A percentile compares a stretch with the other conserved stretches of the same genome.
phyloP scores from a whole-genome alignment of 768 basidiomycete species.

The Suillus alpinus region DNA sequence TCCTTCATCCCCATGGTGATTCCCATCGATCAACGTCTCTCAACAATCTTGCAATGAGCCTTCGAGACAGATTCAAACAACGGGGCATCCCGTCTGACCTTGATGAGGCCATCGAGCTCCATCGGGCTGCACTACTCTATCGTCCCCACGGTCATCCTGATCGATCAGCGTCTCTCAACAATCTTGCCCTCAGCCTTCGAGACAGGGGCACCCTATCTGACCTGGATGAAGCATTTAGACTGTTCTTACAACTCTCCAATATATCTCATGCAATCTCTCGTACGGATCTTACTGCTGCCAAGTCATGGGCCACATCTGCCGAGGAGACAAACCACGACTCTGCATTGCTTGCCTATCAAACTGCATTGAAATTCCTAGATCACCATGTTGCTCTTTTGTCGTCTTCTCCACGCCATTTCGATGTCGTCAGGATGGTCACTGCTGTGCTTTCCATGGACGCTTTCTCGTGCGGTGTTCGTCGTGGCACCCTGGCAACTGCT shows the following conservation, averaged over 20 bases:
- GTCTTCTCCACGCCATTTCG: background rate
- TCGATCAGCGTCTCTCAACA: too few relatives aligned
- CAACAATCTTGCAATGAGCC: too few relatives aligned
- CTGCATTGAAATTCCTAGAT: background rate
- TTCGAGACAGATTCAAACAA: too few relatives aligned
- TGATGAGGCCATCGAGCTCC: too few relatives aligned
- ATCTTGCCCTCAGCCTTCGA: too few relatives aligned
- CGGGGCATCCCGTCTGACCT: too few relatives aligned
- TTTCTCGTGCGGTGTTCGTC: background rate
- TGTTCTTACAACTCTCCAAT: background rate
- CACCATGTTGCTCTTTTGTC: background rate
- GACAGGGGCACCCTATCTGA: too few relatives aligned
- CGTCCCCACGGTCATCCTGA: too few relatives aligned
- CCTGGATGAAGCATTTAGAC: background rate
- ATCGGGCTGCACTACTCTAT: too few relatives aligned
- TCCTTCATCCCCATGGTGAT: background rate
- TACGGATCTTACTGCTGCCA: background rate
- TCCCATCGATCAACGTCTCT: background rate
- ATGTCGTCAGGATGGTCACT: background rate
- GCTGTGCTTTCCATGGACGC: background rate
- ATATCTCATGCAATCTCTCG: background rate
- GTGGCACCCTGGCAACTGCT: background rate
- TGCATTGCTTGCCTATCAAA: background rate
- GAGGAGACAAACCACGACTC: background rate
- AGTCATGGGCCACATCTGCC: background rate